Conservation (phyloP, 73 alveolate genomes). For the Paramecium bursaria region DNA sequence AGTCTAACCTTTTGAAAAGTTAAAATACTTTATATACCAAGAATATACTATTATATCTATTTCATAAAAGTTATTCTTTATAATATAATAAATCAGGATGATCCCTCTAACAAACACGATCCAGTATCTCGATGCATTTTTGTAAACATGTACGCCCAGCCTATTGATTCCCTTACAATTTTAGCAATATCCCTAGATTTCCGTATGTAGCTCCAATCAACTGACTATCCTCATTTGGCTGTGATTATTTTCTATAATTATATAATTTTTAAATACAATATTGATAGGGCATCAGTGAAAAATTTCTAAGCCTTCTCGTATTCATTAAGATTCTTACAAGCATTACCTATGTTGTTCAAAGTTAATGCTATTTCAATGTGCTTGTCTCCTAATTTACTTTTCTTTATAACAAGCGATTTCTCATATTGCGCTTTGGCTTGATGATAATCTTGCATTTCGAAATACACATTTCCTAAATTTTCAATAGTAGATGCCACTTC, state of each 20-base stretch:
- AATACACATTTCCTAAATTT: slow-evolving; percentile 64
- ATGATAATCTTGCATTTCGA: slow-evolving; percentile 68
- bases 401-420: slow-evolving; percentile 65
- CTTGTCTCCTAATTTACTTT: slow-evolving; percentile 59
- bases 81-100: slow-evolving; percentile 70
- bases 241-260: slow-evolving; percentile 1
- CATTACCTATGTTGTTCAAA: slow-evolving; percentile 68
- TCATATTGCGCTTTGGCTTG: slow-evolving; percentile 67
- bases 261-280: slow-evolving; percentile 27
- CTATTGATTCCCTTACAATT: slow-evolving; percentile 45
- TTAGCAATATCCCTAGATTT: slow-evolving; percentile 58
- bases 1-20: no score
- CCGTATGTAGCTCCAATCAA: slow-evolving; percentile 64
- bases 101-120: slow-evolving; percentile 26
- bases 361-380: slow-evolving; percentile 69
- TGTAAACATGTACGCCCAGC: slow-evolving; percentile 37
- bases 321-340: slow-evolving; percentile 61
- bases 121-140: slow-evolving; percentile 61
- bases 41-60: no score
- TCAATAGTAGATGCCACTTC: slow-evolving; percentile 68
- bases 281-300: slow-evolving; percentile 59
- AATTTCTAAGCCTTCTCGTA: slow-evolving; percentile 59
- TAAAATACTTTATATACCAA: no score
- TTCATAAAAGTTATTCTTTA: slow-evolving; percentile 54
- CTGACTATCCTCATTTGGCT: slow-evolving; percentile 56